Conservation (phyloP, 441 rosid species). For the Rhodomyrtus psidioides region DNA sequence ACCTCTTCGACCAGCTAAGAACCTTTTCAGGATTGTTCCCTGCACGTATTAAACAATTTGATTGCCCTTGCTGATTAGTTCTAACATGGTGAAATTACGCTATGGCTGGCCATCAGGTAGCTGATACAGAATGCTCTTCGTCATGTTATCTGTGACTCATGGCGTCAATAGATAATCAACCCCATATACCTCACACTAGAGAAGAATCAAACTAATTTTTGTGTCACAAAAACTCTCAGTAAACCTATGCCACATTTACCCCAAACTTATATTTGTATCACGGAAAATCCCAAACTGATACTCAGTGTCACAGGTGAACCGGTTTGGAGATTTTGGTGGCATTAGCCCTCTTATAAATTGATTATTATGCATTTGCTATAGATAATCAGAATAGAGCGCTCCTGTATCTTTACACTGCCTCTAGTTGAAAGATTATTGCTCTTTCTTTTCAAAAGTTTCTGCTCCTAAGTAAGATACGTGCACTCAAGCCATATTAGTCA, state of each 20-base stretch:
- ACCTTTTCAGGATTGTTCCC: conserved; percentile 26
- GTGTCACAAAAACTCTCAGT: no score
- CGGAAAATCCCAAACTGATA: not conserved
- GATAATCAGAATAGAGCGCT: not conserved
- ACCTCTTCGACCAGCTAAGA: conserved; percentile 70
- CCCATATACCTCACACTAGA: not conserved
- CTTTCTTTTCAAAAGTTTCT: not conserved
- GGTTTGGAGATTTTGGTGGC: not conserved
- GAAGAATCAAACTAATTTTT: not conserved
- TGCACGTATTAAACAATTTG: conserved; percentile 11
- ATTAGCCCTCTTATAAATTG: not conserved
- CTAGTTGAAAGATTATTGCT: not conserved
- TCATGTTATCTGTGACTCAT: not conserved
- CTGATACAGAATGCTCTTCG: not conserved
- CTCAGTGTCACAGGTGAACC: not conserved
- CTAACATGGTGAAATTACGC: not conserved
- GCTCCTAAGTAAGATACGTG: not conserved
- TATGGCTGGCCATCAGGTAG: not conserved
- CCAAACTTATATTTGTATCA: not conserved
- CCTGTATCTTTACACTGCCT: not conserved
- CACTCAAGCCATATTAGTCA: not conserved
- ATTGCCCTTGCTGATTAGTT: not conserved
- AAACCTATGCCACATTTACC: not conserved
- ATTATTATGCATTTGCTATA: not conserved
- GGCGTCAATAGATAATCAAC: not conserved